Evolutionary conservation across 2,329 filamentous ascomycete species (phyloP).

Genomic region (Aspergillus terreus): DNA sequence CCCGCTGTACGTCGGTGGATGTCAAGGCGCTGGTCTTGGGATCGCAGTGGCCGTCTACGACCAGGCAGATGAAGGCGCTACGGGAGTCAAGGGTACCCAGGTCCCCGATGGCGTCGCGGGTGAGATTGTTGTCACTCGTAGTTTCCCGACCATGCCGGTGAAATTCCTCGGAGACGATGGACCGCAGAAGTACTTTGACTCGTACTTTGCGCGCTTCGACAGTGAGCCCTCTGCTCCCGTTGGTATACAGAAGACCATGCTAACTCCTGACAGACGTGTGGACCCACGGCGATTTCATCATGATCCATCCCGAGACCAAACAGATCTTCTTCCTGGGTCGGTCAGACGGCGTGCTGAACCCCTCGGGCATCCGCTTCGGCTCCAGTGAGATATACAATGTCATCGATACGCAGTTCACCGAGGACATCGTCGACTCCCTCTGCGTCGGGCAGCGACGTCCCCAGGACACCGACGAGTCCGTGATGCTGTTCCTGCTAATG

Average conservation of each 20-base stretch:
- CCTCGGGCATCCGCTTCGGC: constrained; percentile 75
- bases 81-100: constrained; percentile 47
- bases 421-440: constrained; percentile 65
- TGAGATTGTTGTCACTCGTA: constrained; percentile 66
- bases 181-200: constrained; percentile 52
- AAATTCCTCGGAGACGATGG: constrained; percentile 57
- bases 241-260: not conserved
- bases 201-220: constrained; percentile 59
- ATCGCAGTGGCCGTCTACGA: constrained; percentile 61
- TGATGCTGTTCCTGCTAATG: constrained; percentile 60
- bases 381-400: constrained; percentile 77
- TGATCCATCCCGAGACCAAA: constrained; percentile 64
- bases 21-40: constrained; percentile 52
- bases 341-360: constrained; percentile 74
- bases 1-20: constrained; percentile 61
- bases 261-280: constrained; percentile 26
- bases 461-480: constrained; percentile 54
- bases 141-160: constrained; percentile 74
- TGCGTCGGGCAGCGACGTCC: constrained; percentile 74
- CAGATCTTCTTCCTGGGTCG: constrained; percentile 40
- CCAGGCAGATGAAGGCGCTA: constrained; percentile 41
- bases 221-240: constrained; percentile 16
- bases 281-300: constrained; percentile 78
- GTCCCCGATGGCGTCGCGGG: constrained; percentile 64
- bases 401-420: constrained; percentile 55